Conservation (phyloP, 768 basidiomycete species). For the Trametes coccinea region DNA sequence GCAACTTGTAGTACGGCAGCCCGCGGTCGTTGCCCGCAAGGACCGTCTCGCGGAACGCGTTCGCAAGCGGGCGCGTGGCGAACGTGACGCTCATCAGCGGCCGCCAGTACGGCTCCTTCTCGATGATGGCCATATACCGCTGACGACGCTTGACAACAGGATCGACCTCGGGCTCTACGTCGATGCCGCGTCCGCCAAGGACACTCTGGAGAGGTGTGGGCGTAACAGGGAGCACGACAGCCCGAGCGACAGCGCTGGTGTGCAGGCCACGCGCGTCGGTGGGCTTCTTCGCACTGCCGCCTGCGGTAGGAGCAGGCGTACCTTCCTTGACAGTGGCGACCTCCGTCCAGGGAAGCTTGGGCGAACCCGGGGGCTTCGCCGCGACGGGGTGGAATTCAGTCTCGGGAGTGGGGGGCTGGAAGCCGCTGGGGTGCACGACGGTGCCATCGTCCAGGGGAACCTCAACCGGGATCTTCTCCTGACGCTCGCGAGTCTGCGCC, state of each 20-base stretch:
- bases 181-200: background rate
- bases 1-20: conserved; percentile 36
- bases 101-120: conserved; percentile 38
- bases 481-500: conserved; percentile 25
- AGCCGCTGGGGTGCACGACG: conserved; percentile 26
- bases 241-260: conserved; percentile 24
- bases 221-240: conserved; percentile 5
- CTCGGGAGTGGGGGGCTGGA: conserved; percentile 32
- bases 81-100: conserved; percentile 43
- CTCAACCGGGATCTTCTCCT: conserved; percentile 35
- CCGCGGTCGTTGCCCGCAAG: conserved; percentile 35
- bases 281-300: conserved; percentile 5
- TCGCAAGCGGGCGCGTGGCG: conserved; percentile 44
- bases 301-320: background rate
- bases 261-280: conserved; percentile 22
- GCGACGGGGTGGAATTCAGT: conserved; percentile 27
- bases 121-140: conserved; percentile 34
- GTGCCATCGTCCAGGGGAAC: conserved; percentile 21
- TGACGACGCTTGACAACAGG: conserved; percentile 23
- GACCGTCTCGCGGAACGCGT: conserved; percentile 36
- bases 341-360: conserved; percentile 23
- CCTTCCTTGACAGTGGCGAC: conserved; percentile 4
- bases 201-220: background rate
- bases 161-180: background rate
- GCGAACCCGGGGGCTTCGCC: conserved; percentile 19